Evolutionary conservation across 805 yeast genomes (phyloP), one percentile per base, ranked within the genome.

Genomic region (Hermanozyma aechmeae): DNA sequence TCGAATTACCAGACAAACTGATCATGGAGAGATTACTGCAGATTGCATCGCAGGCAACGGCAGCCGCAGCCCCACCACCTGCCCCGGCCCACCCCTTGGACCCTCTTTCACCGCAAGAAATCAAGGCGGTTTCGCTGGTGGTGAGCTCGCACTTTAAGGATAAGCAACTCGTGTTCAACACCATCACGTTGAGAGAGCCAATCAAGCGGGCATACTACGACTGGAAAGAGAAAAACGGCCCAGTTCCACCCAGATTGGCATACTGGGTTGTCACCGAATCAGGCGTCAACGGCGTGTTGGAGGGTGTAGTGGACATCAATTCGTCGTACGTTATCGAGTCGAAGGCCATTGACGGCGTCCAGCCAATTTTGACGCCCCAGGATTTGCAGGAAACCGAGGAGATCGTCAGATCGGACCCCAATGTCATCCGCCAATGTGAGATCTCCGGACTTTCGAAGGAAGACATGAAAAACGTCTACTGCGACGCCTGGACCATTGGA

Each of bases 151-250:
- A 68, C 37, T 73, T 62, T 43, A 48, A 57, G 26, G 71, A 71
- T 13, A 60, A 52, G 28, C 38, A 45, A 15, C 58, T 79, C 35
- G 46, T 65, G 22, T 79, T 79, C 65, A 80, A 79, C 56, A 76
- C 83, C 20, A 65, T 80, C 38, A 74, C 86, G 23, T 57, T 80
- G 31, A 68, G 72, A 46, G 89, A 80, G 56, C 89, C 89, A 37
- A 56, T 73, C 35, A 80, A 79, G 54, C 60, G 58, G 35, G 72
- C 70, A 5, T 79, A 61, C 57, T 65, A 75, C 38, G 68, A 62
- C 27, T 79, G 86, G 86, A 73, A 69, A 42, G 81, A 76, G 40
- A 50, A 63, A 27, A 58, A 56, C 32, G 79, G 78, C 15, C 64
- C 76, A n/a, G 33, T 62, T 14, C 87, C 87, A 15, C 78, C 78